Base-by-base conservation (phyloP, 2,329 filamentous ascomycete genomes). In the Cladobotryum mycophilum region DNA sequence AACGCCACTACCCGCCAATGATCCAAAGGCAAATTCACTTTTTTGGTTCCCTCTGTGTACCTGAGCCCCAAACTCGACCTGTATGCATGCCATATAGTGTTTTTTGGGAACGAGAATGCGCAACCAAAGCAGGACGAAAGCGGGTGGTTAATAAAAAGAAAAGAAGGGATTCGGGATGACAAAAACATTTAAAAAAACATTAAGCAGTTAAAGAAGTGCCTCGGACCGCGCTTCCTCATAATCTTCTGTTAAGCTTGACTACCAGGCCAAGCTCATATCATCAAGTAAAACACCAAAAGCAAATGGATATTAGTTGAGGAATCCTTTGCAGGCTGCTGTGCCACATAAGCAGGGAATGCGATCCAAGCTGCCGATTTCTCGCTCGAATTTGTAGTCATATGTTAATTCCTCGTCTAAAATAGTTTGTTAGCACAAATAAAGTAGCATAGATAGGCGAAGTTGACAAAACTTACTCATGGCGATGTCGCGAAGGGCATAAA, bases 331-430 rank as follows among this genome's bases (percentile, higher is more conserved):
- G 44, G 89, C 90, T 30, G 91, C 84, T 41, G 92, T 96, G 53
- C 93, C 93, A 70, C 93, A 99, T 46, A 99, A 84, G 75, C 93
- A 99, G 46, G 93, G 93, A 61, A 99, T 96, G 57, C 93, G 89
- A 69, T 99, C 93, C 56, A 90, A 82, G 60, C 89, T 95, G 63
- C 90, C 90, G 64, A 95, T 89, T 71, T 99, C 93, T 61, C 93
- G 88, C 75, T 99, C 93, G 69, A 99, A 99, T 71, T 99, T 99
- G 80, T 99, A 99, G 75, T 99, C 93, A 74, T 99, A 99, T 2
- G 93, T 99, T 67, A 99, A 84, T 76, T 99, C 93, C 73, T 99
- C 93, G 67, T 96, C 93, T 99, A 46, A 25, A 65, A 59, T 52
- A 57, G 50, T 47, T 33, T 45, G 57, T 67, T 55, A 64, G 64